Evolutionary conservation across 2,329 filamentous ascomycete genomes (phyloP).

Genomic region (Venturia aucupariae): DNA sequence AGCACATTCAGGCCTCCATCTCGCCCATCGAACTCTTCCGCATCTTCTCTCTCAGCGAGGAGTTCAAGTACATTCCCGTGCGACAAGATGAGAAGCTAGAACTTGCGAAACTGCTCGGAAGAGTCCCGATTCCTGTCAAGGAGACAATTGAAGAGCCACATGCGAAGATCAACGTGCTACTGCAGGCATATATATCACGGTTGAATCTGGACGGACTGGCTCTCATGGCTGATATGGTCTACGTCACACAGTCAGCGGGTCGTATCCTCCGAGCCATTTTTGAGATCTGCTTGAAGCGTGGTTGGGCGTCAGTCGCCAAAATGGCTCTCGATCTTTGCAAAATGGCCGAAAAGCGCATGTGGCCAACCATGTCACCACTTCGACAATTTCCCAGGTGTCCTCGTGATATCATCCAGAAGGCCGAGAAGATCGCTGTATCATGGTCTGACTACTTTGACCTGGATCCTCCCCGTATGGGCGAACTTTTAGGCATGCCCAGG

Average conservation of each 20-base stretch:
- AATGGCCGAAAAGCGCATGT: constrained; percentile 99
- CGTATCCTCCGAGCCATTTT: constrained; percentile 93
- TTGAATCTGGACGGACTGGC: constrained; percentile 90
- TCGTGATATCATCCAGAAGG: constrained; percentile 79
- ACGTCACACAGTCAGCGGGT: constrained; percentile 94
- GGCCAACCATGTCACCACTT: constrained; percentile 95
- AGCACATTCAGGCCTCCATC: constrained; percentile 85
- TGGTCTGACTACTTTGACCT: constrained; percentile 95
- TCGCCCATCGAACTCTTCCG: constrained; percentile 94
- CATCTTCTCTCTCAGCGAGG: constrained; percentile 88
- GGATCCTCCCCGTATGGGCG: constrained; percentile 91
- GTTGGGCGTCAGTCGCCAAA: constrained; percentile 89
- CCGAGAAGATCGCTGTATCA: constrained; percentile 87
- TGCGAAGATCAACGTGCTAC: constrained; percentile 93
- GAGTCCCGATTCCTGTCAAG: constrained; percentile 93
- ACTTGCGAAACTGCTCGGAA: constrained; percentile 77
- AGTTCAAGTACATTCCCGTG: constrained; percentile 98
- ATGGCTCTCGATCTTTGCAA: constrained; percentile 91
- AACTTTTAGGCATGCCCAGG: constrained; percentile 82
- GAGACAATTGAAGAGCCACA: constrained; percentile 95
- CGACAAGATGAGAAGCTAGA: constrained; percentile 97
- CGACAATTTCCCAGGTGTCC: constrained; percentile 81
- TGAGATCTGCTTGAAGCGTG: constrained; percentile 94
- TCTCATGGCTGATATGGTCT: constrained; percentile 96
- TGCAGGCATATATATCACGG: constrained; percentile 93